Evolutionary conservation across 2,329 filamentous ascomycete genomes (phyloP), one percentile per base, ranked within the genome.

Genomic region (Tolypocladium paradoxum): DNA sequence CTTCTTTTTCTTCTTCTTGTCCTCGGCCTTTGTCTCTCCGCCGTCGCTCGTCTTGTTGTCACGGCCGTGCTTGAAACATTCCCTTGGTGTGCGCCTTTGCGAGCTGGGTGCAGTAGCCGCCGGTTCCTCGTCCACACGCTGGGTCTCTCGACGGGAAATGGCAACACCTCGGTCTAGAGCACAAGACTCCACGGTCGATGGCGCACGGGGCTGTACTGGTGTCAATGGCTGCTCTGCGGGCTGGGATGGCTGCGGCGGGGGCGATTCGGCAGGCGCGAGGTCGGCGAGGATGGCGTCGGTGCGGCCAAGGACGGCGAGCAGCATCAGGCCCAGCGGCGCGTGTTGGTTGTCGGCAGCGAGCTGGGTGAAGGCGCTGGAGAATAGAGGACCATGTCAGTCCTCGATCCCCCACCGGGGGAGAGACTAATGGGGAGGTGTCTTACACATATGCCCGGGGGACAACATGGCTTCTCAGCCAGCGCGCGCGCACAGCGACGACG

Each of bases 301-400:
- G 56, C 81, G 79, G 4, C 84, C 83, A 54, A 91, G 69, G 2
- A 80, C 69, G 22, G 79, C 82, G 47, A 91, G 65, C 11, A 92
- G 75, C 57, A 88, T 75, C 22, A 90, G 72, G 4, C 88, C 88
- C 3, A 92, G 73, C 4, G 82, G 74, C 2, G 87, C 81, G 66
- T 88, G 88, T 62, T 90, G 87, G 35, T 78, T 81, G 65, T 91
- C 87, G 20, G 84, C 83, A 4, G 85, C 72, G 43, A 92, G 70
- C 57, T 84, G 84, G 1, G 83, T 83, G 65, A 92, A 91, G 1
- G 80, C 71, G 6, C 79, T 83, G 53, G 35, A 22, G 27, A 18
- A 14, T 9, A 14, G 18, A 16, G n/a, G 2, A 49, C 12, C 22
- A 18, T 16, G 27, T 24, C 37, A 38, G 49, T 12, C 27, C 6